Evolutionary conservation across 768 basidiomycete species (phyloP).

Genomic region (Boletus subparvulus): DNA sequence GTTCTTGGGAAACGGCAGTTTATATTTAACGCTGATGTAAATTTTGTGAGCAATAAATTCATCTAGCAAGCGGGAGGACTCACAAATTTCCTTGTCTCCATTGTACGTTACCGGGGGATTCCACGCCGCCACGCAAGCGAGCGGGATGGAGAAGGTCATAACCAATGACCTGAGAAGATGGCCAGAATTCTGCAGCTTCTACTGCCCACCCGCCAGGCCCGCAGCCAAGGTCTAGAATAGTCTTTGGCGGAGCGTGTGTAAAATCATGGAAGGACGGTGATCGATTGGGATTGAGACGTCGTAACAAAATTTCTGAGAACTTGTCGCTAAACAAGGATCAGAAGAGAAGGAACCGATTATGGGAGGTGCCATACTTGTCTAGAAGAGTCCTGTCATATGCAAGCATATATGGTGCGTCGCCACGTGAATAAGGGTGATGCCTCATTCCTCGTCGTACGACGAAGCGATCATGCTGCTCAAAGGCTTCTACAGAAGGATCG

Average conservation of each 20-base stretch:
- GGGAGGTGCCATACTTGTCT: slow-evolving; percentile 50
- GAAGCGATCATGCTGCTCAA: slow-evolving; percentile 27
- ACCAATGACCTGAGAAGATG: slow-evolving; percentile 55
- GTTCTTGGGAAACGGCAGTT: slow-evolving; percentile 60
- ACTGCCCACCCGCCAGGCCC: slow-evolving; percentile 70
- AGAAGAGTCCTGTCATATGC: slow-evolving; percentile 56
- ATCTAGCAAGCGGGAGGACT: slow-evolving; percentile 27
- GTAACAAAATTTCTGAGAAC: slow-evolving; percentile 52
- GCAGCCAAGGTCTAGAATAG: slow-evolving; percentile 75
- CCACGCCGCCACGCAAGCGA: slow-evolving; percentile 36
- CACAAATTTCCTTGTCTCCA: slow-evolving; percentile 71
- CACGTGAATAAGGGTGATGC: slow-evolving; percentile 51
- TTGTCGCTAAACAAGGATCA: slow-evolving; percentile 50
- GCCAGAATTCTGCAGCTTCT: slow-evolving; percentile 64
- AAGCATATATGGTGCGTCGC: slow-evolving; percentile 63
- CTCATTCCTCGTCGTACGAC: slow-evolving; percentile 38
- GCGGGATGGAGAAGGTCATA: slow-evolving; percentile 56
- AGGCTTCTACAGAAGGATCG: slow-evolving; percentile 19
- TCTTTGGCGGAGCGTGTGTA: slow-evolving; percentile 45
- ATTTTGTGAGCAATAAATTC: slow-evolving; percentile 11
- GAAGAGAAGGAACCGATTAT: slow-evolving; percentile 3
- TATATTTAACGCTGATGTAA: slow-evolving; percentile 46
- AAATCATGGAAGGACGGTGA: slow-evolving; percentile 63
- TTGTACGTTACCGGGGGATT: slow-evolving; percentile 39
- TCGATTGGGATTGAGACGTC: slow-evolving; percentile 50